phyloP scores from a whole-genome alignment of 1,284 basidiomycete species.

The Gomphus bonarii region DNA sequence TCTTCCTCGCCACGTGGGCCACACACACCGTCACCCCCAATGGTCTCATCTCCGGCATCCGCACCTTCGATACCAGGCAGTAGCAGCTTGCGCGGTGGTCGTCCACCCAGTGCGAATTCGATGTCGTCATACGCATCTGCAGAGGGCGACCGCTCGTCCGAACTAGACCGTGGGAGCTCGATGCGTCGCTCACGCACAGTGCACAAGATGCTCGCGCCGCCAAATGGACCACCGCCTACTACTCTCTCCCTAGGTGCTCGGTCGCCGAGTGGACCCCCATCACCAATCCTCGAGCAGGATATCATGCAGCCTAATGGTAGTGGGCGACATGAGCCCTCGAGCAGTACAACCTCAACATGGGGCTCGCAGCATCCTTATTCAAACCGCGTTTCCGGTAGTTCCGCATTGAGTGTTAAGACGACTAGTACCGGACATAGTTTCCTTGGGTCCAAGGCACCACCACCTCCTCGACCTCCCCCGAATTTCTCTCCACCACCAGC shows the following conservation, averaged over 20 bases:
- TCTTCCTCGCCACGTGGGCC: background rate
- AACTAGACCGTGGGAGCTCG: background rate
- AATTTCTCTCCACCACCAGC: conserved; percentile 59
- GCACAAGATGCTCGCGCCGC: conserved; percentile 44
- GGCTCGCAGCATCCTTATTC: background rate
- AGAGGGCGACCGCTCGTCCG: background rate
- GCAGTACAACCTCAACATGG: background rate
- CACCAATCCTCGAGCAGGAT: background rate
- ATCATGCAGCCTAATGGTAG: background rate
- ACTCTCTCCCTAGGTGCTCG: conserved; percentile 22
- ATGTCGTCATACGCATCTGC: background rate
- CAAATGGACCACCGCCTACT: conserved; percentile 47
- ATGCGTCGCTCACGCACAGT: conserved; percentile 24
- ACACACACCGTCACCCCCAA: background rate
- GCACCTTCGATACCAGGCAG: background rate
- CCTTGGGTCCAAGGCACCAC: conserved; percentile 39
- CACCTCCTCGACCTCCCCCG: conserved; percentile 58
- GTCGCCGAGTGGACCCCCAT: background rate
- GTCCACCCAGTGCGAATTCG: background rate
- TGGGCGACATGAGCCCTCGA: background rate
- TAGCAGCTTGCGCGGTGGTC: background rate
- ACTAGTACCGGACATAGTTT: conserved; percentile 31
- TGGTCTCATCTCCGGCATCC: background rate
- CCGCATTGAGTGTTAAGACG: conserved; percentile 35
- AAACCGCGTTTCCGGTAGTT: conserved; percentile 4